Evolutionary conservation across 768 basidiomycete genomes (phyloP), one percentile per base, ranked within the genome.

Genomic region (Tephrocybe sp.): DNA sequence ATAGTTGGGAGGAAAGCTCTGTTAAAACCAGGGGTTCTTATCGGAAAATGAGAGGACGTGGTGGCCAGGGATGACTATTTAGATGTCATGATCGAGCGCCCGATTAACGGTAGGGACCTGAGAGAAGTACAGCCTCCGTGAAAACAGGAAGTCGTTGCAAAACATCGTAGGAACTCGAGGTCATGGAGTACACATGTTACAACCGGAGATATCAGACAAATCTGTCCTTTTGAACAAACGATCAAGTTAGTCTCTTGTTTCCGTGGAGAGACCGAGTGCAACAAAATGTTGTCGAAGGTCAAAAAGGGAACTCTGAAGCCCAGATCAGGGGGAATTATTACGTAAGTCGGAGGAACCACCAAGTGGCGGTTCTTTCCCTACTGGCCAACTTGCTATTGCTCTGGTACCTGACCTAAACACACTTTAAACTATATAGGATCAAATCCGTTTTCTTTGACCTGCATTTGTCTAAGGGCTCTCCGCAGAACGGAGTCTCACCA

Each of bases 101-200:
- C 52, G 51, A 54, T 54, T 48, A 48, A 55, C 30, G 54, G 49
- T 56, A 48, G 39, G 44, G 56, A 58, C 36, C 51, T 52, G 35
- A 46, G 56, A 58, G 59, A 57, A 62, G 64, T 68, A 57, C 68
- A 70, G 70, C 70, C 68, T 67, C 68, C 68, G 67, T 59, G 62
- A 62, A 57, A 63, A 60, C 63, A 60, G 56, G 52, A 48, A 32
- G n/a, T n/a, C 26, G 44, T 53, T 52, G 53, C 43, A 56, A 59
- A 26, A 56, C 59, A 60, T 60, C 63, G 63, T 48, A 51, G 39
- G 51, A 56, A 56, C 43, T 32, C 52, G 47, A 54, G 53, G 56
- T 61, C 64, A 63, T 61, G 65, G 60, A 55, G 50, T 35, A 56
- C 56, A 61, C 59, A 61, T 61, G 61, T 52, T 33, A 19, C 54